phyloP scores from a whole-genome alignment of 208 protist genomes.

The Crithidia brevicula region DNA sequence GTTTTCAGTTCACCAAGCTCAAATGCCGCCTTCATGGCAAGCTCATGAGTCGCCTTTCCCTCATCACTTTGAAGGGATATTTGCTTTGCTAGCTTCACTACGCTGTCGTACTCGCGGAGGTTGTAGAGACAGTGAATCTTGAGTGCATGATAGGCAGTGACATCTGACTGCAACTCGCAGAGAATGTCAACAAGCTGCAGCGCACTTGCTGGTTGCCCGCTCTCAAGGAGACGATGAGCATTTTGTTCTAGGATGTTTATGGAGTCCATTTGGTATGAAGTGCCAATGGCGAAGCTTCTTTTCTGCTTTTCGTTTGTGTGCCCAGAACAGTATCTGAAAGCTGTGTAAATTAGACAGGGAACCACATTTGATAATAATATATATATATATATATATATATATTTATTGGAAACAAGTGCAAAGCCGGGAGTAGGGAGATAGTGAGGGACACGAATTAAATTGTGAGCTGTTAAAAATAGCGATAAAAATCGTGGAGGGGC shows the following conservation, averaged over 20 bases:
- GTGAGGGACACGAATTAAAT: too few species aligned
- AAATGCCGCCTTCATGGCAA: slow-evolving; percentile 74
- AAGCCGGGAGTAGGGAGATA: too few species aligned
- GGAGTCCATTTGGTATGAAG: slow-evolving; percentile 18
- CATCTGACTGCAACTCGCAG: slow-evolving; percentile 44
- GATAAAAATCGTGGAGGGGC: too few species aligned
- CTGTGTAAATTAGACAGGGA: too few species aligned
- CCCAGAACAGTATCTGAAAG: too few species aligned
- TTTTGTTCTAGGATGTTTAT: slow-evolving; percentile 26
- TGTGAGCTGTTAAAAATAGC: too few species aligned
- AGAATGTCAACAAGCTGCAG: slow-evolving; percentile 70
- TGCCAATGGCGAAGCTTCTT: too few species aligned
- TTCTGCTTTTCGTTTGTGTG: slow-evolving; percentile 8
- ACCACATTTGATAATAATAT: too few species aligned
- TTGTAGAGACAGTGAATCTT: slow-evolving; percentile 62
- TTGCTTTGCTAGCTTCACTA: slow-evolving; percentile 46
- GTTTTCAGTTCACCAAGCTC: slow-evolving; percentile 71
- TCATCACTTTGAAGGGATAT: slow-evolving; percentile 14
- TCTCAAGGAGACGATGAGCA: slow-evolving; percentile 38
- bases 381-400: too few species aligned
- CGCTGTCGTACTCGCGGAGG: slow-evolving; percentile 69
- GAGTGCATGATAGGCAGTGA: slow-evolving; percentile 40
- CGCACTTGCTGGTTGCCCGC: slow-evolving; percentile 69
- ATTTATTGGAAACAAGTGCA: too few species aligned
- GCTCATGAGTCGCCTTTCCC: slow-evolving; percentile 11